A percentile compares a stretch with the other conserved stretches of the same genome.
Evolutionary conservation across 495 filamentous ascomycete genomes (phyloP).

Genomic region (Hyphodiscus hymeniophilus): DNA sequence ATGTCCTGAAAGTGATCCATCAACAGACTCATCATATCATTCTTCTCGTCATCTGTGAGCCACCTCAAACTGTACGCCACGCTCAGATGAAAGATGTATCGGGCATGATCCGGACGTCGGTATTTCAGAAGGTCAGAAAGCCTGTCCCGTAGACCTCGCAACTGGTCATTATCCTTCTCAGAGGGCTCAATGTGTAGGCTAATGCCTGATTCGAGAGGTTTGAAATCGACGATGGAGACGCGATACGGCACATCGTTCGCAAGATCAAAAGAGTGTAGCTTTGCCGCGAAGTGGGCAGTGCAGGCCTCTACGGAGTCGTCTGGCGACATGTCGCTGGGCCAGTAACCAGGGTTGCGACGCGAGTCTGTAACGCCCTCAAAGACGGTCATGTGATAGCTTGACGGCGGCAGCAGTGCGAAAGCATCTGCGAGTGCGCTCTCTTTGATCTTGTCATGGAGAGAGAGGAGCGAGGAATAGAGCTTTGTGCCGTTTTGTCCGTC

Average conservation of each 20-base stretch:
- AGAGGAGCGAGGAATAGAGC: too few species aligned
- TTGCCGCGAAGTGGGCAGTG: background rate
- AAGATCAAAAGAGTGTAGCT: background rate
- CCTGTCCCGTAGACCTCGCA: background rate
- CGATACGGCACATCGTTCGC: background rate
- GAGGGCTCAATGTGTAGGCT: background rate
- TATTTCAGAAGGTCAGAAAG: background rate
- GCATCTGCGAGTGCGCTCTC: too few species aligned
- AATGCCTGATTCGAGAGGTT: conserved; percentile 2
- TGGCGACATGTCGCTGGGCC: background rate
- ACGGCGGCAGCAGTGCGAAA: background rate
- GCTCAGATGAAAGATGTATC: background rate
- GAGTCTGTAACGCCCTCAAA: conserved; percentile 2
- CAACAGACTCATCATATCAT: background rate
- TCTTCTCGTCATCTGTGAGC: background rate
- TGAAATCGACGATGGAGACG: background rate
- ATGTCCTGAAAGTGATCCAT: background rate
- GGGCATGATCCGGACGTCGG: background rate
- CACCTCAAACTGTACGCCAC: background rate
- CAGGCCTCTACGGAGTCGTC: background rate
- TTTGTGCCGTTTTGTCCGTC: too few species aligned
- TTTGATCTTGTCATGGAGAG: too few species aligned
- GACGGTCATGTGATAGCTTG: conserved; percentile 5
- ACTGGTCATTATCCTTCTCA: too few species aligned
- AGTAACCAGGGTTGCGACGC: conserved; percentile 3